Percentiles rank a stretch among this genome's conserved stretches.
These are phyloP conservation scores for Arachnomyces sp. DNA, from an alignment of 2,329 filamentous ascomycete genomes.

Conservation along the genomic window DNA sequence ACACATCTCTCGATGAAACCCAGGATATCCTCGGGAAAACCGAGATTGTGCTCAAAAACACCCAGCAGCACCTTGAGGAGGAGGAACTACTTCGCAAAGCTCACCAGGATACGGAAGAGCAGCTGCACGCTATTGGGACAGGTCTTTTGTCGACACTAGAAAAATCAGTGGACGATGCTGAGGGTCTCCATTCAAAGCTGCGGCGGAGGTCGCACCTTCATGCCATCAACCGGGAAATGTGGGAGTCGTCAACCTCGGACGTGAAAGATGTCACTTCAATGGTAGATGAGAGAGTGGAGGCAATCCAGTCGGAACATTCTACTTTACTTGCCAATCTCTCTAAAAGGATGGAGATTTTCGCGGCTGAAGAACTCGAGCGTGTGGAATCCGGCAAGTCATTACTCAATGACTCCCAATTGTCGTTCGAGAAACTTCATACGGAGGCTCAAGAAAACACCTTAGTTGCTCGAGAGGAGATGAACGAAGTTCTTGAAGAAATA, in stretches of 20 bases:
- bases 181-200: conserved; percentile 76
- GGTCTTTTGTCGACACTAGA: conserved; percentile 70
- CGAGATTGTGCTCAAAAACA: conserved; percentile 71
- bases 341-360: conserved; percentile 65
- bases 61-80: conserved; percentile 65
- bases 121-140: conserved; percentile 63
- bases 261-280: conserved; percentile 68
- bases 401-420: conserved; percentile 58
- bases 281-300: conserved; percentile 65
- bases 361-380: conserved; percentile 64
- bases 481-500: conserved; percentile 84
- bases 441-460: conserved; percentile 49
- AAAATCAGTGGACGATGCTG: conserved; percentile 70
- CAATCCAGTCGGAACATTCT: conserved; percentile 65
- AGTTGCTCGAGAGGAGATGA: conserved; percentile 71
- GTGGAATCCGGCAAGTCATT: conserved; percentile 62
- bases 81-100: conserved; percentile 73
- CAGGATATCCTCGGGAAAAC: conserved; percentile 78
- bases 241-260: conserved; percentile 66
- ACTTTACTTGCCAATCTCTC: conserved; percentile 61
- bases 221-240: conserved; percentile 65
- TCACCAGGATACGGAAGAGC: conserved; percentile 74
- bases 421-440: conserved; percentile 59
- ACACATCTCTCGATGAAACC: conserved; percentile 64
- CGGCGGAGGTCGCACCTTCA: conserved; percentile 78